Conservation (phyloP, 192 early-diverging fungal species). For the Mortierella hygrophila region DNA sequence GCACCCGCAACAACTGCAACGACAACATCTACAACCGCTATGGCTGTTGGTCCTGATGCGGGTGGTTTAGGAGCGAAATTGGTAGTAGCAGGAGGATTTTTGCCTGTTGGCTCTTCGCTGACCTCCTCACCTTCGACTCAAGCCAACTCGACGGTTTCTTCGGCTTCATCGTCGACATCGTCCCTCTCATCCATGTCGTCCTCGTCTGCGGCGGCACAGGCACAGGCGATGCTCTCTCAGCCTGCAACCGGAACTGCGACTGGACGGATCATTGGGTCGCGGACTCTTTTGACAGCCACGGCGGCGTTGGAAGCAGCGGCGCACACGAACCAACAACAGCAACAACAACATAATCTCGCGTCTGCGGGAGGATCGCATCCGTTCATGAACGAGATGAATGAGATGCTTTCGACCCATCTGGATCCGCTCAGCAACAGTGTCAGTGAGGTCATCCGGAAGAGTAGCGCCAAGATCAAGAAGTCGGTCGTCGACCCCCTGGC, state of each 20-base stretch:
- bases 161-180: conserved; percentile 23
- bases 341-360: background rate
- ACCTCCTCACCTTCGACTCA: conserved; percentile 11
- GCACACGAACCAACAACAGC: background rate
- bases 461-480: conserved; percentile 42
- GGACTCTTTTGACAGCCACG: conserved; percentile 32
- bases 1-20: conserved; percentile 47
- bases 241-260: conserved; percentile 20
- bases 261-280: conserved; percentile 21
- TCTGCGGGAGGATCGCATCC: background rate
- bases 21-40: conserved; percentile 6
- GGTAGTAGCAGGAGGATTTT: background rate
- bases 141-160: conserved; percentile 16
- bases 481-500: conserved; percentile 37
- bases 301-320: conserved; percentile 49
- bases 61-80: background rate
- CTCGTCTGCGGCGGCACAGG: background rate
- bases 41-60: background rate
- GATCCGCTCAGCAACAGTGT: conserved; percentile 44
- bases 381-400: conserved; percentile 40
- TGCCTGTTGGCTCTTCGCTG: conserved; percentile 1
- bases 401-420: conserved; percentile 33
- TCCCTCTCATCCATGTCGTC: conserved; percentile 16
- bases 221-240: conserved; percentile 31
- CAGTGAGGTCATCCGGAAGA: conserved; percentile 41